Evolutionary conservation across 192 early-diverging fungal genomes (phyloP).

Genomic region (Chytriomyces sp.): DNA sequence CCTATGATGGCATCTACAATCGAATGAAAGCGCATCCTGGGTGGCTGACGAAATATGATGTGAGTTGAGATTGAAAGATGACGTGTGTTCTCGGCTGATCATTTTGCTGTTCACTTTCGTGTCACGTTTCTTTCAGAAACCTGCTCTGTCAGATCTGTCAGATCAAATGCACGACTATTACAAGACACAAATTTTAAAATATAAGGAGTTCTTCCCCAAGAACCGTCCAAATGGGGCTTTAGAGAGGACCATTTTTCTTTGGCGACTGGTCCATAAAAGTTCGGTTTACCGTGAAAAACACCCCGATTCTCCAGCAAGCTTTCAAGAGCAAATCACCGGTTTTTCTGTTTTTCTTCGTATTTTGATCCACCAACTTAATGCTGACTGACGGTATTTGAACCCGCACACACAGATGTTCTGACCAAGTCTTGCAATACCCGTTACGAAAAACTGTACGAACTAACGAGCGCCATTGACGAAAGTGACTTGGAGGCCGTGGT

Average conservation of each 20-base stretch:
- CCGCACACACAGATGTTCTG: conserved; percentile 13
- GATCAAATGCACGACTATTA: conserved; percentile 55
- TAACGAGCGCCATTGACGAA: conserved; percentile 54
- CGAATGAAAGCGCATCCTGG: conserved; percentile 41
- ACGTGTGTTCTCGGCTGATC: not conserved
- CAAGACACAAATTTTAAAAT: conserved; percentile 53
- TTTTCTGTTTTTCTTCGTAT: not conserved
- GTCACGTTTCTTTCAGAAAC: conserved; percentile 27
- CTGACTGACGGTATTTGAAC: not conserved
- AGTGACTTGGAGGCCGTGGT: conserved; percentile 50
- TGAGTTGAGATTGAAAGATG: conserved; percentile 11
- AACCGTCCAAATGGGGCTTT: conserved; percentile 52
- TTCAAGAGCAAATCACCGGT: conserved; percentile 41
- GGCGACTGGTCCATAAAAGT: conserved; percentile 55
- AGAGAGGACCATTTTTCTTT: conserved; percentile 51
- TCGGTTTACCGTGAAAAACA: conserved; percentile 48
- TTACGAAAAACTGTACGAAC: conserved; percentile 52
- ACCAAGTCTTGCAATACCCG: conserved; percentile 47
- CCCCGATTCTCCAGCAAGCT: conserved; percentile 46
- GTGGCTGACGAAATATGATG: conserved; percentile 44
- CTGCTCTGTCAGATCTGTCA: conserved; percentile 50
- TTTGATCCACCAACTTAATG: not conserved
- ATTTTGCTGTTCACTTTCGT: not conserved
- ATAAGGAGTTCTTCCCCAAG: conserved; percentile 60
- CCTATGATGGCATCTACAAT: conserved; percentile 47